Evolutionary conservation across 805 yeast species (phyloP).

Genomic region (Pichia sporocuriosa): DNA sequence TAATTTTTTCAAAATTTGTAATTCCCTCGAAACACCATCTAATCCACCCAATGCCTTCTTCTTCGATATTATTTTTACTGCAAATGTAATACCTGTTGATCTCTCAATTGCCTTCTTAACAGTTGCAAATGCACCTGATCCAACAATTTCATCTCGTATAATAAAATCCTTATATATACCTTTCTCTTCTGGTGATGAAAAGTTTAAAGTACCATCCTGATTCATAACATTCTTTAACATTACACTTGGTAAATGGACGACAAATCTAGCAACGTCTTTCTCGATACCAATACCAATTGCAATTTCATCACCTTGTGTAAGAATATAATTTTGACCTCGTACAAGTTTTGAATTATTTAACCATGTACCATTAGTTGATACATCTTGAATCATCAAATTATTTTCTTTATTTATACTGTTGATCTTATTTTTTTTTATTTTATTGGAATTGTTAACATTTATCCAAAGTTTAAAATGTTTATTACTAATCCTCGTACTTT

Average conservation of each 20-base stretch:
- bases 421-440: not conserved
- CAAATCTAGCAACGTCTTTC: conserved; percentile 52
- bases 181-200: conserved; percentile 9
- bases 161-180: conserved; percentile 47
- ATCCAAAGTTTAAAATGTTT: conserved; percentile 66
- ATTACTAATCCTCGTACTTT: conserved; percentile 64
- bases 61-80: conserved; percentile 84
- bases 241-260: conserved; percentile 40
- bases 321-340: conserved; percentile 69
- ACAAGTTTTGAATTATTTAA: conserved; percentile 68
- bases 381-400: conserved; percentile 54
- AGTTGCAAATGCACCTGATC: conserved; percentile 98
- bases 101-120: conserved; percentile 89
- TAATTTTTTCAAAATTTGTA: conserved; percentile 68
- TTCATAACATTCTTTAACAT: not conserved
- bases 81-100: conserved; percentile 75
- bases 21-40: conserved; percentile 80
- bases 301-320: conserved; percentile 90
- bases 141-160: conserved; percentile 77
- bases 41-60: conserved; percentile 70
- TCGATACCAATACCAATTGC: conserved; percentile 83
- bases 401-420: conserved; percentile 2
- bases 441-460: not conserved
- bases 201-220: not conserved
- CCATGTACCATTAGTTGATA: conserved; percentile 90